These are phyloP conservation scores for Cardamine occulta DNA, from an alignment of 345 rosid species.

Conservation along the genomic window DNA sequence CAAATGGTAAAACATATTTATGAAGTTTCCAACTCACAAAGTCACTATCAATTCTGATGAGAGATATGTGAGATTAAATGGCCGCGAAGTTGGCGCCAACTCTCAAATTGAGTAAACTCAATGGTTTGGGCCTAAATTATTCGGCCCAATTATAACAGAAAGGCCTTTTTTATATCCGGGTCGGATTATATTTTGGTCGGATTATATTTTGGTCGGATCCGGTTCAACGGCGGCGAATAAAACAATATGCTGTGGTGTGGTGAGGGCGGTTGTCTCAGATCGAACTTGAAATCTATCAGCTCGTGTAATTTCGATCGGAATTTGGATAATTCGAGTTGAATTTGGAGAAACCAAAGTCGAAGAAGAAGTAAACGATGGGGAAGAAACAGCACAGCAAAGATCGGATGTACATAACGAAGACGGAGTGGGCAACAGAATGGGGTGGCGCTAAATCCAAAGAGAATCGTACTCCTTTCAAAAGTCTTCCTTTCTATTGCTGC, in stretches of 20 bases:
- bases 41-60: neutral
- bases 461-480: constrained; percentile 73
- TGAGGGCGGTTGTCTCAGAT: constrained; percentile 16
- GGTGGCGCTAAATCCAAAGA: constrained; percentile 96
- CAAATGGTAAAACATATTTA: neutral
- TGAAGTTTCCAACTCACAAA: neutral
- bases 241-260: constrained; percentile 38
- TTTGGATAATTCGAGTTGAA: neutral
- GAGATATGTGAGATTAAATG: neutral
- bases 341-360: constrained; percentile 9
- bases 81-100: constrained; percentile 11
- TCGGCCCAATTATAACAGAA: neutral
- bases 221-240: constrained; percentile 33
- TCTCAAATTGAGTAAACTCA: neutral
- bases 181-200: neutral
- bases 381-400: constrained; percentile 98
- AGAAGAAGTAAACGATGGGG: constrained; percentile 61
- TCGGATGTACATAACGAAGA: constrained; percentile 92
- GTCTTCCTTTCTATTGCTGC: constrained; percentile 98
- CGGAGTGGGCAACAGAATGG: constrained; percentile 99
- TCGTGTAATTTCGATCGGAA: neutral
- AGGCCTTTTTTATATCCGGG: constrained; percentile 9
- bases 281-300: neutral
- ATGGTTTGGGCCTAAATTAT: neutral
- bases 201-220: neutral